Base-by-base conservation (phyloP, 2,329 filamentous ascomycete species). In the Helminthosporium solani region DNA sequence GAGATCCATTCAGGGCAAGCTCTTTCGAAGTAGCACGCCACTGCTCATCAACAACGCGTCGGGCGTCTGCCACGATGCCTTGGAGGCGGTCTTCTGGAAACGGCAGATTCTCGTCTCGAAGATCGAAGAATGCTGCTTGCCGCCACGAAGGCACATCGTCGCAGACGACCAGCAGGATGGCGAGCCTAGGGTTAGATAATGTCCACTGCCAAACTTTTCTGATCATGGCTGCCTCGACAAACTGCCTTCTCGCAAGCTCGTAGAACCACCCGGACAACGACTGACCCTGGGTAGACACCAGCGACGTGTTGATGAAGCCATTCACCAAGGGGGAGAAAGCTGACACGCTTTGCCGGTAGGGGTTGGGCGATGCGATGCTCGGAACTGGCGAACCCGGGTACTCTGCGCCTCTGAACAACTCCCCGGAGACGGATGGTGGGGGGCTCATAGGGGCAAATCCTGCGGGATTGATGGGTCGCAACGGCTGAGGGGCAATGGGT, bases 201-300 rank as follows among this genome's bases (percentile, higher is more conserved):
- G 68, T 68, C 70, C 70, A 73, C n/a, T 67, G 66, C 59, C 67
- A 71, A 19, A 69, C 66, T 37, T 63, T 67, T 46, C 67, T 67
- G 19, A 66, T 59, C 15, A 64, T 53, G 1, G 54, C 54, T 4
- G 60, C 56, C 18, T 70, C 67, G 62, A 65, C 70, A 3, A 64
- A 63, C 41, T 70, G 67, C 30, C 63, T 64, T 19, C 66, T 58
- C 27, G 66, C 60, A 19, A 67, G 52, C 34, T 70, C 61, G 41
- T 69, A 62, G 43, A 70, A 69, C 64, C 62, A 67, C 3, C 64
- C 64, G 7, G 66, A 70, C 14, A 68, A 52, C 12, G 65, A 69
- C 33, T 68, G 66, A 15, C 66, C 66, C 46, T 71, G 67, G 7
- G 67, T 61, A 16, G 64, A 65, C 11, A 70, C 45, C 7, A 64